Evolutionary conservation across 441 rosid species (phyloP), one percentile per base, ranked within the genome.

Genomic region (Populus hybrid): DNA sequence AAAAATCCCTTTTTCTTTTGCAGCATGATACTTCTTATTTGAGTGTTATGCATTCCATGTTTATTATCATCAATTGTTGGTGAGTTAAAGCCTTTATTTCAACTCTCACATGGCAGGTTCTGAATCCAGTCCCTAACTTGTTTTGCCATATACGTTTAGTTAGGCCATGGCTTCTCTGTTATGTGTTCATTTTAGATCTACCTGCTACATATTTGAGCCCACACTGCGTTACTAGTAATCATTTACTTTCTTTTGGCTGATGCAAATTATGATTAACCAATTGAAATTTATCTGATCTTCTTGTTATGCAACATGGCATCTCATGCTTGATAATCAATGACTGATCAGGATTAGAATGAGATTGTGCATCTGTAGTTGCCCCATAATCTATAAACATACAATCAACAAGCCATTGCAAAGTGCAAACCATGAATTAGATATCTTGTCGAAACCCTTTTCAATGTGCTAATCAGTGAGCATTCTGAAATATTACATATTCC

Each of bases 1-100:
- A 34, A 71, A 74, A 30, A 10, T 59, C 16, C 69, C 61, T 73
- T 57, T 42, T 79, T 24, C 67, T 34, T 79, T 50, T 46, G n/a
- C 36, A 21, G 24, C 21, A 14, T 34, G n/a, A 24, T 78, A 20
- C 24, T 74, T n/a, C 30, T 26, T 75, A 72, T 76, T 76, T 68
- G 57, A 57, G 11, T 50, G 18, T 6, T 1, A 18, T 21, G 21
- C n/a, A 16, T 16, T n/a, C 20, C 57, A 46, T 46, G 57, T 14
- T 46, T 46, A 46, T 46, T 46, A 46, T 40, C 2, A 46, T 46
- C 5, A 46, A 46, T 46, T 46, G 57, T 46, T 46, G 57, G 57
- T 14, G 18, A 46, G 18, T 46, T 14, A 46, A 14, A 46, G 18
- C 57, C 18, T 46, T 46, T 46, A 14, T 46, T 46, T 46, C 57